Conservation (phyloP, 2,329 filamentous ascomycete genomes). For the Monosporascus sp. region DNA sequence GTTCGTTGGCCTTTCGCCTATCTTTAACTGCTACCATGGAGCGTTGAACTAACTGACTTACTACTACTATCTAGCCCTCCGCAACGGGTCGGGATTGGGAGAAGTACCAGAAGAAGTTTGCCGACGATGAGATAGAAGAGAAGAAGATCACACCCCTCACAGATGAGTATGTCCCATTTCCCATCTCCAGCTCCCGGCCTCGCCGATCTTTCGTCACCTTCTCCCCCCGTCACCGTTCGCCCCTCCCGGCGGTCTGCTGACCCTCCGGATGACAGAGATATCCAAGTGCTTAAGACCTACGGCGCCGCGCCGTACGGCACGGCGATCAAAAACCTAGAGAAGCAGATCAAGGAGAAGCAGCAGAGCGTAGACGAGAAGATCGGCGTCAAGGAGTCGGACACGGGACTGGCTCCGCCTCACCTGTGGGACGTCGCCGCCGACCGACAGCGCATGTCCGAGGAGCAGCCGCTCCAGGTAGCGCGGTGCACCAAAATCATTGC, state of each 20-base stretch:
- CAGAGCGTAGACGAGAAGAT: constrained; percentile 99
- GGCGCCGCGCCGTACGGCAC: constrained; percentile 93
- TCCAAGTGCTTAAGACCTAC: constrained; percentile 98
- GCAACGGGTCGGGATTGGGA: constrained; percentile 94
- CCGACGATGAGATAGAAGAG: constrained; percentile 94
- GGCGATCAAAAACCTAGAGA: constrained; percentile 93
- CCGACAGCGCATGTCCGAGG: constrained; percentile 96
- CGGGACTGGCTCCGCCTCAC: constrained; percentile 94
- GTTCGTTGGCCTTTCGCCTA: neutral
- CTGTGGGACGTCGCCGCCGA: constrained; percentile 98
- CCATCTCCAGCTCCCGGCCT: neutral
- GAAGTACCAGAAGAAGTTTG: constrained; percentile 97
- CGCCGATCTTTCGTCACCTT: neutral
- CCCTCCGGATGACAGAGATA: constrained; percentile 62
- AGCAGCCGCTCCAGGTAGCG: constrained; percentile 95
- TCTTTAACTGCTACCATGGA: constrained; percentile 32
- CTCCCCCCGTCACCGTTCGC: constrained; percentile 25
- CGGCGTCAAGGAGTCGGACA: constrained; percentile 94
- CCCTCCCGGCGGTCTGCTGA: constrained; percentile 13
- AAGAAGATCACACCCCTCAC: constrained; percentile 98
- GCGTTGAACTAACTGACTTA: constrained; percentile 23
- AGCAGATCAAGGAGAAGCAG: constrained; percentile 99
- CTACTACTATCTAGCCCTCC: constrained; percentile 60
- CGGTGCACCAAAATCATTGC: constrained; percentile 99
- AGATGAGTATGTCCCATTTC: constrained; percentile 69